phyloP scores from a whole-genome alignment of 345 rosid genomes.

The Triadica sebifera region DNA sequence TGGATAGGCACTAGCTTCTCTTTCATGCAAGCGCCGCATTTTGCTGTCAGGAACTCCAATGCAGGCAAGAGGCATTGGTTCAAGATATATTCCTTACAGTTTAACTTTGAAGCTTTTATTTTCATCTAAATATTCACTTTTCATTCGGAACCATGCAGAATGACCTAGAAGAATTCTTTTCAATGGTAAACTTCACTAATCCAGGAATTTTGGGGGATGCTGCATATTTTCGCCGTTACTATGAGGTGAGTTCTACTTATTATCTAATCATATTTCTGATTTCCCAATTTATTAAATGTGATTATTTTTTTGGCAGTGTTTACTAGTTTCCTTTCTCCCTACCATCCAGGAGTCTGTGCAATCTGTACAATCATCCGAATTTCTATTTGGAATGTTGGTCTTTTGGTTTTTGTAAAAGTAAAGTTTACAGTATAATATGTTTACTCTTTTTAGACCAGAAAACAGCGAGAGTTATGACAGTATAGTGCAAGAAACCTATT shows the following conservation, averaged over 20 bases:
- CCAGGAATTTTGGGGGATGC: slow-evolving; percentile 89
- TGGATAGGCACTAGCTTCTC: slow-evolving; percentile 84
- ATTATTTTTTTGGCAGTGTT: neutral
- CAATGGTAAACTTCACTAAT: slow-evolving; percentile 98
- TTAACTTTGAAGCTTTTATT: neutral
- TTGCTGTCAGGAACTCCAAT: slow-evolving; percentile 97
- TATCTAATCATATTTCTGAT: neutral
- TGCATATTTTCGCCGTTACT: slow-evolving; percentile 84
- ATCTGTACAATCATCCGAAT: neutral
- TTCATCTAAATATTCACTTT: slow-evolving; percentile 11
- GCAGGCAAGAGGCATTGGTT: slow-evolving; percentile 59
- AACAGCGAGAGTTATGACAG: neutral
- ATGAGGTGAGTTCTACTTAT: slow-evolving; percentile 54
- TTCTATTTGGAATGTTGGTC: neutral
- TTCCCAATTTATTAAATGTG: neutral
- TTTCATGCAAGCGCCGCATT: slow-evolving; percentile 84
- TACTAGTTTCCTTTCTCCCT: neutral
- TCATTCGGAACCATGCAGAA: slow-evolving; percentile 49
- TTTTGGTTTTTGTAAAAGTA: neutral
- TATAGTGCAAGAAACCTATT: neutral
- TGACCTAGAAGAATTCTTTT: slow-evolving; percentile 97
- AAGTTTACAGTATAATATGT: neutral
- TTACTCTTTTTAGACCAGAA: neutral
- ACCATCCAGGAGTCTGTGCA: neutral
- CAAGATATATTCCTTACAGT: neutral